A percentile compares a stretch with the other conserved stretches of the same genome.
These are phyloP conservation scores for Cnidoscolus chayamansa DNA, from an alignment of 441 rosid species.

Conservation along the genomic window DNA sequence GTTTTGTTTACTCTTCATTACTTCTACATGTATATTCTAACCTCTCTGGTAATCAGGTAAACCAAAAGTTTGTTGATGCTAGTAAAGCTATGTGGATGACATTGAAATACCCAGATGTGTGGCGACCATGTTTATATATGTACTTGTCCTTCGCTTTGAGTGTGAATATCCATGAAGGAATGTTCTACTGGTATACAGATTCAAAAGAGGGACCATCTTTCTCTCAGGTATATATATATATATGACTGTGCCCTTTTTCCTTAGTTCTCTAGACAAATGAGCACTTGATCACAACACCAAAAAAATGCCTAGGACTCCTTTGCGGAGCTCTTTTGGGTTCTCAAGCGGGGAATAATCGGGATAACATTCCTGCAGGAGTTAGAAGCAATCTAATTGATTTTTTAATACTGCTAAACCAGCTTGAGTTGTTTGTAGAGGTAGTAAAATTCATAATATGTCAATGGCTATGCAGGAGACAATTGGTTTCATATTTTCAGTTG, in stretches of 20 bases:
- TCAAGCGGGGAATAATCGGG: neutral
- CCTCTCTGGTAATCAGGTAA: conserved; percentile 46
- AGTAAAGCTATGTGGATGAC: conserved; percentile 86
- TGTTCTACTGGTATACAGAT: conserved; percentile 93
- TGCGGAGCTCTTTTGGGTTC: neutral
- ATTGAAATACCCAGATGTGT: conserved; percentile 65
- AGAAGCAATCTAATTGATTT: neutral
- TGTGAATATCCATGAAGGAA: conserved; percentile 76
- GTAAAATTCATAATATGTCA: neutral
- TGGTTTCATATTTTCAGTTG: conserved; percentile 80
- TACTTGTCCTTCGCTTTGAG: conserved; percentile 71
- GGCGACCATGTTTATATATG: conserved; percentile 95
- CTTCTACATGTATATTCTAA: conserved; percentile 15
- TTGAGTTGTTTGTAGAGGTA: neutral
- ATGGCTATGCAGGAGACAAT: conserved; percentile 64
- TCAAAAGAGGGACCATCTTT: conserved; percentile 74
- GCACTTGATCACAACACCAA: neutral
- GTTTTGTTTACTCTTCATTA: conserved; percentile 16
- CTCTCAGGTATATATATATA: conserved; percentile 75
- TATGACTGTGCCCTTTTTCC: conserved; percentile 10
- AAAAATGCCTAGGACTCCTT: neutral
- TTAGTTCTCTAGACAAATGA: neutral
- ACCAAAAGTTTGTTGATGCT: conserved; percentile 62
- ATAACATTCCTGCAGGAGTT: neutral
- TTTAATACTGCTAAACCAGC: neutral